These are phyloP conservation scores for Pseudomonodictys pantanalensis DNA, from an alignment of 495 filamentous ascomycete genomes.

Conservation along the genomic window DNA sequence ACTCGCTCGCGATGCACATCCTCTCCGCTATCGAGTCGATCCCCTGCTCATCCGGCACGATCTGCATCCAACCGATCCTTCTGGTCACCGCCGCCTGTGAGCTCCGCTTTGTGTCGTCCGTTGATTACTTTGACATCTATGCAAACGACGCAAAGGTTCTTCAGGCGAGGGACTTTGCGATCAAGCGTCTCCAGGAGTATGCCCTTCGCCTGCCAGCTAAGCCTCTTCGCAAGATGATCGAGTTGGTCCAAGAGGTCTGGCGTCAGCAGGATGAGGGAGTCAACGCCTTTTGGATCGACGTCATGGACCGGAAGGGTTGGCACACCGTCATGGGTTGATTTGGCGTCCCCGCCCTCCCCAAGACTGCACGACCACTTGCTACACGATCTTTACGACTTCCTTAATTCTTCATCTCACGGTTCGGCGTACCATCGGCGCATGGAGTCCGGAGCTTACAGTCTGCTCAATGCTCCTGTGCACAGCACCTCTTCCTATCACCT, in stretches of 20 bases:
- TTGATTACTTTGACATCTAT: slow-evolving; percentile 38
- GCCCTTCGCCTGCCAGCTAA: slow-evolving; percentile 53
- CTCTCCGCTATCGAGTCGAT: slow-evolving; percentile 52
- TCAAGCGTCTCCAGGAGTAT: slow-evolving; percentile 49
- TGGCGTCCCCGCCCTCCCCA: neutral
- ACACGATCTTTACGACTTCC: neutral
- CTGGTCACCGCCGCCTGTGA: slow-evolving; percentile 52
- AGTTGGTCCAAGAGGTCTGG: slow-evolving; percentile 54
- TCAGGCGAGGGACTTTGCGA: slow-evolving; percentile 47
- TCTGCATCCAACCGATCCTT: slow-evolving; percentile 55
- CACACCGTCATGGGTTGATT: slow-evolving; percentile 56
- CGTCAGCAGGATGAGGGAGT: slow-evolving; percentile 45
- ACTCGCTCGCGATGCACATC: slow-evolving; percentile 53
- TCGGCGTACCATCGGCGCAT: neutral
- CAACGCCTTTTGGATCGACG: slow-evolving; percentile 53
- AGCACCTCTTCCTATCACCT: neutral
- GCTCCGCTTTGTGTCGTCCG: slow-evolving; percentile 43
- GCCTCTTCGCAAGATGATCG: slow-evolving; percentile 50
- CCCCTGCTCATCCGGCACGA: slow-evolving; percentile 53
- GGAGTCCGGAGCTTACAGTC: neutral
- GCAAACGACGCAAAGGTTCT: slow-evolving; percentile 51
- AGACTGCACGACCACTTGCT: neutral
- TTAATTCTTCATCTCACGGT: neutral
- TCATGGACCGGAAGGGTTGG: slow-evolving; percentile 58
- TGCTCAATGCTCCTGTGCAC: neutral